A percentile compares a stretch with the other conserved stretches of the same genome.
Conservation (phyloP, 1,284 basidiomycete species). For the Paramarasmius palmivorus region DNA sequence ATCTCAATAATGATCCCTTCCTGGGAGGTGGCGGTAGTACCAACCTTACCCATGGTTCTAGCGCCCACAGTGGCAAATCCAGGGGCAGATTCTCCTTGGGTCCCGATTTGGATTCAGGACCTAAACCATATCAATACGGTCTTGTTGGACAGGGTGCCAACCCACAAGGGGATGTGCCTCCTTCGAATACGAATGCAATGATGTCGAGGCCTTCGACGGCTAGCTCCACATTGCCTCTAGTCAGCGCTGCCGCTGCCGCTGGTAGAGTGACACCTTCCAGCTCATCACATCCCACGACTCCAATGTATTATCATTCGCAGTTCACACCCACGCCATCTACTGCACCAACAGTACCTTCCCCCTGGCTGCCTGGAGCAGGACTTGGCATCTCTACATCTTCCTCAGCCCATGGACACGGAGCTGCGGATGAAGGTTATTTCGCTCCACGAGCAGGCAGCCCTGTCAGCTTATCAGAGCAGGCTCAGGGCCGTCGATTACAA, state of each 20-base stretch:
- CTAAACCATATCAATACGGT: constrained; percentile 53
- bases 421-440: not conserved
- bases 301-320: not conserved
- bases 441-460: not conserved
- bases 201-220: constrained; percentile 44
- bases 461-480: not conserved
- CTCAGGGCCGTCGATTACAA: not conserved
- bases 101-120: constrained; percentile 30
- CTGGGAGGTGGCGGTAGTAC: not conserved
- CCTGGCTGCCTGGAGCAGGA: too few relatives aligned
- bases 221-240: constrained; percentile 32
- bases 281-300: not conserved
- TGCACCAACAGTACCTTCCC: not conserved
- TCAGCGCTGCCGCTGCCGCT: too few relatives aligned
- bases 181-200: constrained; percentile 23
- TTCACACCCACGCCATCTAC: constrained; percentile 7
- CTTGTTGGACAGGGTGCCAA: constrained; percentile 44
- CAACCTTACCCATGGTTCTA: not conserved
- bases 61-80: constrained; percentile 14
- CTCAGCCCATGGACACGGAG: too few relatives aligned
- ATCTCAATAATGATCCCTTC: constrained; percentile 10
- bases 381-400: not conserved
- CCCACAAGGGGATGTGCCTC: constrained; percentile 24
- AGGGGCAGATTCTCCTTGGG: constrained; percentile 24
- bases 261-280: not conserved